Conservation (phyloP, 352 stramenopile genomes). For the Pythium phragmiticola region DNA sequence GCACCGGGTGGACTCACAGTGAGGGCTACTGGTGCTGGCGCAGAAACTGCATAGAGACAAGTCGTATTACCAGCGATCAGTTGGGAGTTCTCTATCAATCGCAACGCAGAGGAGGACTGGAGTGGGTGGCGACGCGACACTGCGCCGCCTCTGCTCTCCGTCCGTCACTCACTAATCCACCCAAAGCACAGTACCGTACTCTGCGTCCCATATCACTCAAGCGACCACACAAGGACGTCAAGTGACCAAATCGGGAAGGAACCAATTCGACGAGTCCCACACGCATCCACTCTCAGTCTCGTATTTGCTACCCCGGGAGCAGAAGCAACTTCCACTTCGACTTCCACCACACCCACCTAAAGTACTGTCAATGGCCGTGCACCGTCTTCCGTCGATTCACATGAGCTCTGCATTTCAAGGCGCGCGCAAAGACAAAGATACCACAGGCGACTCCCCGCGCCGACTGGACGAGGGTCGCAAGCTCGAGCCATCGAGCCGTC, state of each 20-base stretch:
- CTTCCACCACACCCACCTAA: background rate
- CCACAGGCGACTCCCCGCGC: background rate
- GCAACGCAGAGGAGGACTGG: background rate
- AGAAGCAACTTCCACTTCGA: background rate
- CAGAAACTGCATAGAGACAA: slow-evolving; percentile 12
- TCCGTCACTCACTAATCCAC: background rate
- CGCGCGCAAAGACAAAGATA: slow-evolving; percentile 3
- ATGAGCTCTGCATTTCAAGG: slow-evolving; percentile 19
- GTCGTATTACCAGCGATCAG: background rate
- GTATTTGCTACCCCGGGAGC: slow-evolving; percentile 14
- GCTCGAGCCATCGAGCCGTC: too few relatives aligned
- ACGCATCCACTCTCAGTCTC: slow-evolving; percentile 4
- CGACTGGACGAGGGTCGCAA: slow-evolving; percentile 1
- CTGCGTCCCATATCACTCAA: slow-evolving; percentile 1
- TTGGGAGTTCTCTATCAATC: slow-evolving; percentile 2
- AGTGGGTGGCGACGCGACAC: background rate
- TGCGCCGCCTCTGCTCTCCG: slow-evolving; percentile 4
- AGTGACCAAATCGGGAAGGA: slow-evolving; percentile 2
- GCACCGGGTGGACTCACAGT: background rate
- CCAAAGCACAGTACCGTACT: slow-evolving; percentile 2
- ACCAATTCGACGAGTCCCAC: slow-evolving; percentile 2
- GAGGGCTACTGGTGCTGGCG: background rate
- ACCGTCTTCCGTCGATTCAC: slow-evolving; percentile 20
- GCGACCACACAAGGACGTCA: slow-evolving; percentile 8
- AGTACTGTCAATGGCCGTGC: slow-evolving; percentile 19